phyloP scores from a whole-genome alignment of 352 stramenopile genomes.

The Phytophthora multivora region DNA sequence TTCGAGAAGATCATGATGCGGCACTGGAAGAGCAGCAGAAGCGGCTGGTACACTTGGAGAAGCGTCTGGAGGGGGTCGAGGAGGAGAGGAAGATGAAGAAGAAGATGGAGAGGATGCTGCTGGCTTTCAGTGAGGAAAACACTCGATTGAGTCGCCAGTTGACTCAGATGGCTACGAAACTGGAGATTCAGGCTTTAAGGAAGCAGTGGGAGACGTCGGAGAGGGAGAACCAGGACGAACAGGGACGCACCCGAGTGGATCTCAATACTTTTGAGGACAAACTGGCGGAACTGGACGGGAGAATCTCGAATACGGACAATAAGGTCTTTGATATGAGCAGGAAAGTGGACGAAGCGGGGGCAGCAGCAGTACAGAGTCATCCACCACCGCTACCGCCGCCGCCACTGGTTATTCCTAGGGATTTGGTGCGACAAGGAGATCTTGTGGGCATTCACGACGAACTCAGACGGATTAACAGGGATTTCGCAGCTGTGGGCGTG shows the following conservation, averaged over 20 bases:
- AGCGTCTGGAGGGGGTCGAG: conserved; percentile 15
- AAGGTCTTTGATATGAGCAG: conserved; percentile 12
- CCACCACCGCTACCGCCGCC: not conserved
- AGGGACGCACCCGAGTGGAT: conserved; percentile 19
- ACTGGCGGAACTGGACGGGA: conserved; percentile 21
- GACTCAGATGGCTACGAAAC: conserved; percentile 12
- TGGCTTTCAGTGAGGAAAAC: conserved; percentile 18
- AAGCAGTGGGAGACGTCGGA: conserved; percentile 16
- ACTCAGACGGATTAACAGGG: conserved; percentile 29
- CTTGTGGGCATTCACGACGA: conserved; percentile 21
- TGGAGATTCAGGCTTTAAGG: conserved; percentile 21
- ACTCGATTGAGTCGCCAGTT: conserved; percentile 7
- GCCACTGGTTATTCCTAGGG: not conserved
- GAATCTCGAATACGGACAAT: conserved; percentile 2
- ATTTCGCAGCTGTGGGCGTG: conserved; percentile 31
- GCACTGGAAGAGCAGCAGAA: conserved; percentile 32
- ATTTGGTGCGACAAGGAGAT: conserved; percentile 29
- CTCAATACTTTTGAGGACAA: conserved; percentile 24
- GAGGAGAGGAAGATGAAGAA: conserved; percentile 22
- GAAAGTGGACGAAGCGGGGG: conserved; percentile 1
- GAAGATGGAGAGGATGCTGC: conserved; percentile 14
- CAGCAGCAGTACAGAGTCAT: not conserved
- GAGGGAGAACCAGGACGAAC: conserved; percentile 21
- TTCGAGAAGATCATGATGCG: conserved; percentile 30
- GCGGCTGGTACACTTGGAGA: conserved; percentile 17